phyloP scores from a whole-genome alignment of 148 eudicot species.

The Tetragonia tetragonoides region DNA sequence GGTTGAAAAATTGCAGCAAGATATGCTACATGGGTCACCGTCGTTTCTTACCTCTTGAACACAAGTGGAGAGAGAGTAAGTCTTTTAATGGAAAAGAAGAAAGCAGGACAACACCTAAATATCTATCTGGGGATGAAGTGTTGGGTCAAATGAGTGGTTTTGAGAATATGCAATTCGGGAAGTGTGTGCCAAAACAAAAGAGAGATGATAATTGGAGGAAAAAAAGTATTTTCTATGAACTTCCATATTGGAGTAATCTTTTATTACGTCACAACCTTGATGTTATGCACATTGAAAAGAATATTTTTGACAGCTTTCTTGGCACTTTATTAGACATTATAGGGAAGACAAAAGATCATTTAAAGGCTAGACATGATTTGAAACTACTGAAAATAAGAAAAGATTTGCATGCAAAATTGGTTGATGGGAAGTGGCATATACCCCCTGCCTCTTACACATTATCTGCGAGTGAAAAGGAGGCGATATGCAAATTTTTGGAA shows the following conservation, averaged over 20 bases:
- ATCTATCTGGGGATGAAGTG: not conserved
- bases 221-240: not conserved
- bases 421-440: conserved; percentile 15
- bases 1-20: not conserved
- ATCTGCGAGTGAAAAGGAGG: conserved; percentile 3
- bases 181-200: not conserved
- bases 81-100: conserved; percentile 11
- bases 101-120: not conserved
- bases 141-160: not conserved
- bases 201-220: conserved; percentile 21
- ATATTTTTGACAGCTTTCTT: conserved; percentile 3
- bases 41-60: too few species aligned
- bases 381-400: not conserved
- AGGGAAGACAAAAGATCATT: conserved; percentile 5
- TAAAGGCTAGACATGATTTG: conserved; percentile 15
- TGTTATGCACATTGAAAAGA: conserved; percentile 15
- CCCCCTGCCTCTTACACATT: conserved; percentile 9
- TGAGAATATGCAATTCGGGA: conserved; percentile 7
- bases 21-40: too few species aligned
- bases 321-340: conserved; percentile 11
- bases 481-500: too few species aligned
- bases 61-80: conserved; percentile 3
- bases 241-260: conserved; percentile 3
- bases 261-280: not conserved
- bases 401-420: not conserved